phyloP scores from a whole-genome alignment of 2,329 filamentous ascomycete genomes.

The Pseudogymnoascus sp. region DNA sequence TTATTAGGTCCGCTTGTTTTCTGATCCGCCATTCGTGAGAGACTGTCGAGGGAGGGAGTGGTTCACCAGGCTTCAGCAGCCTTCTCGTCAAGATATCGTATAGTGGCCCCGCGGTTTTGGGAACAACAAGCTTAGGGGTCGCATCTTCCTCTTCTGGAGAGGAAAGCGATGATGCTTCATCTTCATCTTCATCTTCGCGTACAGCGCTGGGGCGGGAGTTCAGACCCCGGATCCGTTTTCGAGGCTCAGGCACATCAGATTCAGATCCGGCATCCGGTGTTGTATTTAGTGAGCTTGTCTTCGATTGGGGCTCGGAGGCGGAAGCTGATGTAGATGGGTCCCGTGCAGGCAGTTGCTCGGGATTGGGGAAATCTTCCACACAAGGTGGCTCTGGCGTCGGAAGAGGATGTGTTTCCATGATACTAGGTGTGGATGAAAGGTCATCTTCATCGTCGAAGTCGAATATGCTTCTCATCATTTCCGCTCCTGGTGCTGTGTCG shows the following conservation, averaged over 20 bases:
- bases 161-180: neutral
- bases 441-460: neutral
- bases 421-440: neutral
- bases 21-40: conserved; percentile 25
- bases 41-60: conserved; percentile 18
- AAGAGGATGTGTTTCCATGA: neutral
- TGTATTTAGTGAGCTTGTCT: neutral
- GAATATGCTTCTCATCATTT: neutral
- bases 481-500: neutral
- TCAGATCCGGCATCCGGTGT: neutral
- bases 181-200: neutral
- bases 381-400: neutral
- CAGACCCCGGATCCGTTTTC: neutral
- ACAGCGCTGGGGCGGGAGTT: neutral
- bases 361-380: neutral
- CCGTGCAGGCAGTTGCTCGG: neutral
- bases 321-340: neutral
- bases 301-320: neutral
- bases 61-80: conserved; percentile 20
- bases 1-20: conserved; percentile 23
- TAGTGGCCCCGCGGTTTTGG: conserved; percentile 18
- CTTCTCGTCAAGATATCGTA: conserved; percentile 23
- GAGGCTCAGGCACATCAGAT: neutral
- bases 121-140: conserved; percentile 8
- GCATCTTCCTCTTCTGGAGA: neutral